phyloP scores from a whole-genome alignment of 441 rosid species.

The Arabidopsis hybrid region DNA sequence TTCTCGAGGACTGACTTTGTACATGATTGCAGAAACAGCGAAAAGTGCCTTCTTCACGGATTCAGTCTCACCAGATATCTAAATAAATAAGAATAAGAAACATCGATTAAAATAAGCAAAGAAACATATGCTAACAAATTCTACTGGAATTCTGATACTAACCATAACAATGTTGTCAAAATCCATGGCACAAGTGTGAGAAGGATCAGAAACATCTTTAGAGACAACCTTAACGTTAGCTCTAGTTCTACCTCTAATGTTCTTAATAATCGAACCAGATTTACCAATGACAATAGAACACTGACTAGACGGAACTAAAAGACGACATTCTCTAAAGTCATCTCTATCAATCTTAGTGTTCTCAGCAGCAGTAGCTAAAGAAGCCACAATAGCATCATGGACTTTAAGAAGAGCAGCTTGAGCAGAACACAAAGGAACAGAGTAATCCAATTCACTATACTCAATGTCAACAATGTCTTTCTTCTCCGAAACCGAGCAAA shows the following conservation, averaged over 20 bases:
- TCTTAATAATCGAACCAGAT: constrained; percentile 83
- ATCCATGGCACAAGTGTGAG: constrained; percentile 92
- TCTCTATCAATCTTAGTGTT: constrained; percentile 62
- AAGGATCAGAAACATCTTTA: constrained; percentile 84
- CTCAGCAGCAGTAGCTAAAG: constrained; percentile 58
- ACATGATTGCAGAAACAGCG: constrained; percentile 90
- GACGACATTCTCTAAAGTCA: constrained; percentile 73
- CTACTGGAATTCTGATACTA: constrained; percentile 34
- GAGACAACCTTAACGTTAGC: constrained; percentile 68
- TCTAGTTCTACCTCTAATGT: constrained; percentile 76
- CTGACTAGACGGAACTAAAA: constrained; percentile 94
- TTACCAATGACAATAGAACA: constrained; percentile 93
- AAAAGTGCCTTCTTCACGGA: constrained; percentile 86
- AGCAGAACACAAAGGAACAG: constrained; percentile 71
- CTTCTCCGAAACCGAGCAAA: constrained; percentile 75
- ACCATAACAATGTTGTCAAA: constrained; percentile 89
- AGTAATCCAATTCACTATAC: constrained; percentile 52
- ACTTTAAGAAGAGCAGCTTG: constrained; percentile 93
- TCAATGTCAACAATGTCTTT: constrained; percentile 68
- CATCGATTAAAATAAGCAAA: constrained; percentile 7
- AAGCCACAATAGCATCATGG: constrained; percentile 70
- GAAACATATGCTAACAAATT: neutral
- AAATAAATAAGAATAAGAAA: constrained; percentile 13
- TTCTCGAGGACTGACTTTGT: constrained; percentile 86
- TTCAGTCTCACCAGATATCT: constrained; percentile 85